These are phyloP conservation scores for Aquanectria penicillioides DNA, from an alignment of 2,329 filamentous ascomycete species.

Conservation along the genomic window DNA sequence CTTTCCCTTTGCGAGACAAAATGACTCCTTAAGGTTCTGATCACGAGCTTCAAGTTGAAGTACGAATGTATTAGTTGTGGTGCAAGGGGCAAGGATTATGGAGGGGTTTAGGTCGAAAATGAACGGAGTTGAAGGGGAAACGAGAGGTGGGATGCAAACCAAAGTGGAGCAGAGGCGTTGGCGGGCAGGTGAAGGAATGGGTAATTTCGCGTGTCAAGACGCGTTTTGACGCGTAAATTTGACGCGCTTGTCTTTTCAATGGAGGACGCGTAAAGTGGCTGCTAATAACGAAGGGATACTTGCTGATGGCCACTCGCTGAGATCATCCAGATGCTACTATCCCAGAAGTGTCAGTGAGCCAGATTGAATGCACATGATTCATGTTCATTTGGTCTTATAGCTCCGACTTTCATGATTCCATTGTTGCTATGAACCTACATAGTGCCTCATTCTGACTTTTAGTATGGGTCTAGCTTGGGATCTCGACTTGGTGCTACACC, in stretches of 20 bases:
- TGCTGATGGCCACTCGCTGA: too few species aligned
- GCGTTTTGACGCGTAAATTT: slow-evolving; percentile 57
- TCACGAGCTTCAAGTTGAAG: slow-evolving; percentile 7
- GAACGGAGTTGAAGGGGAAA: slow-evolving; percentile 24
- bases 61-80: not conserved
- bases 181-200: slow-evolving; percentile 29
- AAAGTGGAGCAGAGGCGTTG: slow-evolving; percentile 32
- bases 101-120: slow-evolving; percentile 29
- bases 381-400: too few species aligned
- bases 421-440: too few species aligned
- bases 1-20: not conserved
- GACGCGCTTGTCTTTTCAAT: slow-evolving; percentile 43
- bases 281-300: not conserved
- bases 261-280: slow-evolving; percentile 51
- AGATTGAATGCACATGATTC: too few species aligned
- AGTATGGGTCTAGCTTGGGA: too few species aligned
- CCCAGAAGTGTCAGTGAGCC: too few species aligned
- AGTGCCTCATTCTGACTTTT: too few species aligned
- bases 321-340: too few species aligned
- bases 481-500: too few species aligned
- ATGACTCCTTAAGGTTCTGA: not conserved
- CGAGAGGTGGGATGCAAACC: slow-evolving; percentile 30
- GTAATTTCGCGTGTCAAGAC: slow-evolving; percentile 41
- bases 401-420: too few species aligned
- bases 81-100: not conserved